These are phyloP conservation scores for Themeda triandra DNA, from an alignment of 176 grass and related monocot genomes.

Conservation along the genomic window DNA sequence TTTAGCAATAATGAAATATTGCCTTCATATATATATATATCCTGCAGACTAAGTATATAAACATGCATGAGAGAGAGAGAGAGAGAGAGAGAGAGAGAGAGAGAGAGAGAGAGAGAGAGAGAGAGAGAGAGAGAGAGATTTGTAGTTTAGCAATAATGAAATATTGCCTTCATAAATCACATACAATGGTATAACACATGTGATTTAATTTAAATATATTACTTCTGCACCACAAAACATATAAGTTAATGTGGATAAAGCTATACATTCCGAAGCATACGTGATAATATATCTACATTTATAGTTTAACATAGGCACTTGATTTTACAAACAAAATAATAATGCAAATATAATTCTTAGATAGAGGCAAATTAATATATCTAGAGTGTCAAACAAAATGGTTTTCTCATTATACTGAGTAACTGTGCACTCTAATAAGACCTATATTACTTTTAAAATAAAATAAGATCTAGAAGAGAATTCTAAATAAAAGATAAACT, in stretches of 20 bases:
- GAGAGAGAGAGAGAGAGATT: too few species aligned
- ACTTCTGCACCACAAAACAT: not conserved
- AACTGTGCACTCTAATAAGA: not conserved
- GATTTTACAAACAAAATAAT: not conserved
- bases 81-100: too few species aligned
- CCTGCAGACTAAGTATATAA: not conserved
- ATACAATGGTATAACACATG: not conserved
- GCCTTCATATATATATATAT: not conserved
- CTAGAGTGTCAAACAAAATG: not conserved
- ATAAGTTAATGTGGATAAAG: not conserved
- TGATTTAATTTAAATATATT: not conserved
- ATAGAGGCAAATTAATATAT: not conserved
- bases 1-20: too few species aligned
- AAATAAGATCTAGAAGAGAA: not conserved
- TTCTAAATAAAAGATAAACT: not conserved
- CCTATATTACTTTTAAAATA: not conserved
- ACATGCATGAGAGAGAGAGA: not conserved
- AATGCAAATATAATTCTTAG: not conserved
- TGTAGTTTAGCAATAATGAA: not conserved
- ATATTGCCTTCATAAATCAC: not conserved
- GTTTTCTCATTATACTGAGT: not conserved
- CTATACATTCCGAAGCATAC: not conserved
- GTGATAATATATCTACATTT: not conserved
- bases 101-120: too few species aligned
- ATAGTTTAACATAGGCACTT: not conserved